Base-by-base conservation (phyloP, 2,329 filamentous ascomycete species). In the Curvularia eragrostidis region DNA sequence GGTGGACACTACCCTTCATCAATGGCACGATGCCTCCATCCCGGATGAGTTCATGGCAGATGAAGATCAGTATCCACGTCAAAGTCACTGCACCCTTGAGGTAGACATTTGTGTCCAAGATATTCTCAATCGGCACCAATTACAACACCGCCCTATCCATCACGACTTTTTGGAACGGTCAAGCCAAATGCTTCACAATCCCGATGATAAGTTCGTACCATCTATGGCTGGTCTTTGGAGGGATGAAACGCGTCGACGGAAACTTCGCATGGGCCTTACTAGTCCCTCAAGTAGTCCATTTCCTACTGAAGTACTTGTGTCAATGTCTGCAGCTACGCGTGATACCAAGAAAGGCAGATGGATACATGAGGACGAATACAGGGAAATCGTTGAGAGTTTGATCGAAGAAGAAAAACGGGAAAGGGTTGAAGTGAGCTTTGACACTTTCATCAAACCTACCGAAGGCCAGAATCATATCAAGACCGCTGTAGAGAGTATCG, bases 191-290 rank as follows among this genome's bases (percentile, higher is more conserved):
- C 62, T 56, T 6, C 47, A 56, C 19, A 80, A 86, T 0, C 76
- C 83, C 0, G 87, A 91, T 63, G 81, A 93, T 71, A 97, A 96
- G 71, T 83, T 97, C 10, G 93, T 99, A 5, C 88, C 91, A 70
- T 99, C 95, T 63, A 94, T 99, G 91, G 93, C 92, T 54, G 90
- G 91, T 0, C 78, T 99, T 2, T 99, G 95, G 95, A 88, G 88
- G 72, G 92, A 97, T 67, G 95, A 98, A 75, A 91, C 89, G 0
- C 87, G 87, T 57, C 86, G 93, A 43, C 86, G 93, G 30, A 94
- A 91, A 75, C 82, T 85, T 47, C 85, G 85, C 44, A 89, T 94
- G 84, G 85, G 87, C 1, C 81, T 89, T 46, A 79, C 78, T 5
- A 82, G 87, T 62, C 83, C 87, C 30, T 86, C 83, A 5, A 91